Percentiles rank a stretch among this genome's conserved stretches.
Conservation (phyloP, 2,329 filamentous ascomycete genomes). For the Trichophyton schoenleinii region DNA sequence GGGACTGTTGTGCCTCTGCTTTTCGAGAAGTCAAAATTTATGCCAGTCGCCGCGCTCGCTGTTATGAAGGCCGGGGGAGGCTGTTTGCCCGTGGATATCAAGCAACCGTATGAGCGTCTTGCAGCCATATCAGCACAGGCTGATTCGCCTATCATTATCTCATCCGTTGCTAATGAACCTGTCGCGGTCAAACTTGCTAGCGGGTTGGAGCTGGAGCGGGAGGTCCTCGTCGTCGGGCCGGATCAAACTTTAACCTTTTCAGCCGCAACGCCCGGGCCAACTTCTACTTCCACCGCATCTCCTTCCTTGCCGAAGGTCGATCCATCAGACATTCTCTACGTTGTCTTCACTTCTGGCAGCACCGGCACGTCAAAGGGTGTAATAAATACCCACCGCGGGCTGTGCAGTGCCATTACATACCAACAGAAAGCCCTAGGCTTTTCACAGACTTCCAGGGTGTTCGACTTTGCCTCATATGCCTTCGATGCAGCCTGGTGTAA, state of each 20-base stretch:
- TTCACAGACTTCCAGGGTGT: not conserved
- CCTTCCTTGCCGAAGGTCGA: not conserved
- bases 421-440: not conserved
- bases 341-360: constrained; percentile 39
- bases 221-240: not conserved
- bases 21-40: constrained; percentile 22
- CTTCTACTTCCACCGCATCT: no score
- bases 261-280: not conserved
- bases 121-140: constrained; percentile 16
- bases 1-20: constrained; percentile 17
- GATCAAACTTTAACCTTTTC: not conserved
- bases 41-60: constrained; percentile 18
- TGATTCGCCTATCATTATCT: constrained; percentile 10
- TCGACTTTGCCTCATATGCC: constrained; percentile 76
- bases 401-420: not conserved
- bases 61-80: constrained; percentile 20
- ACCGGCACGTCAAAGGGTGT: constrained; percentile 41
- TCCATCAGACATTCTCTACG: constrained; percentile 41
- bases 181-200: not conserved
- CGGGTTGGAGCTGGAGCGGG: not conserved
- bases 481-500: constrained; percentile 49
- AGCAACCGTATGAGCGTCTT: constrained; percentile 22
- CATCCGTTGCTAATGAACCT: not conserved
- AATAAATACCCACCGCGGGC: constrained; percentile 22
- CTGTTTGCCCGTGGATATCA: constrained; percentile 20